These are phyloP conservation scores for Sonneratia caseolaris DNA, from an alignment of 345 rosid species.

Conservation along the genomic window DNA sequence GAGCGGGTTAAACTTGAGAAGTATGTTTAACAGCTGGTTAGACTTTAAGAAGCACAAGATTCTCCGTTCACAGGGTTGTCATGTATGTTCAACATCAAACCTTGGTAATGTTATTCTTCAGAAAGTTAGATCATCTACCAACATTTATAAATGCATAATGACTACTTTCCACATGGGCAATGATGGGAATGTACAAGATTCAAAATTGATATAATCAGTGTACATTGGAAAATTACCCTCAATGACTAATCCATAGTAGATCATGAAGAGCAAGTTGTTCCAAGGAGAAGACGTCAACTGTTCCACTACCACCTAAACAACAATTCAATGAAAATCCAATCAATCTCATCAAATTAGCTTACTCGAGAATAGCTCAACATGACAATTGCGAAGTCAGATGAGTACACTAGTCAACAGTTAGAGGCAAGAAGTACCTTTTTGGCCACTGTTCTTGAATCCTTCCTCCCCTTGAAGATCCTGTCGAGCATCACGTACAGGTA, in stretches of 20 bases:
- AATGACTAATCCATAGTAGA: constrained; percentile 60
- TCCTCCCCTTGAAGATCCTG: constrained; percentile 84
- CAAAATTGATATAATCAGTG: not conserved
- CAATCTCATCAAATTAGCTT: not conserved
- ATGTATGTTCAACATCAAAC: not conserved
- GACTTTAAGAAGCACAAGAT: not conserved
- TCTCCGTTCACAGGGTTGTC: no score
- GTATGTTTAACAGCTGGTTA: not conserved
- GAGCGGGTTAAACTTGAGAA: not conserved
- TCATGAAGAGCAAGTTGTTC: constrained; percentile 80
- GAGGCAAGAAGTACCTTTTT: constrained; percentile 52
- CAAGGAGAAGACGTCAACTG: constrained; percentile 82
- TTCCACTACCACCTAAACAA: constrained; percentile 55
- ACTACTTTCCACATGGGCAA: not conserved
- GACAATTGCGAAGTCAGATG: not conserved
- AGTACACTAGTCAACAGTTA: no score
- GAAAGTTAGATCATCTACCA: no score
- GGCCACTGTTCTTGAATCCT: constrained; percentile 71
- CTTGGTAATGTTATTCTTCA: not conserved
- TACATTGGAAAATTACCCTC: constrained; percentile 39
- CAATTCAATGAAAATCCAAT: not conserved
- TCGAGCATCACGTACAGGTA: constrained; percentile 59
- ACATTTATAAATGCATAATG: no score
- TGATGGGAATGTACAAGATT: not conserved
- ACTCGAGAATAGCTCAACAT: no score